Evolutionary conservation across 1,284 basidiomycete species (phyloP).

Genomic region (Naganishia albida): DNA sequence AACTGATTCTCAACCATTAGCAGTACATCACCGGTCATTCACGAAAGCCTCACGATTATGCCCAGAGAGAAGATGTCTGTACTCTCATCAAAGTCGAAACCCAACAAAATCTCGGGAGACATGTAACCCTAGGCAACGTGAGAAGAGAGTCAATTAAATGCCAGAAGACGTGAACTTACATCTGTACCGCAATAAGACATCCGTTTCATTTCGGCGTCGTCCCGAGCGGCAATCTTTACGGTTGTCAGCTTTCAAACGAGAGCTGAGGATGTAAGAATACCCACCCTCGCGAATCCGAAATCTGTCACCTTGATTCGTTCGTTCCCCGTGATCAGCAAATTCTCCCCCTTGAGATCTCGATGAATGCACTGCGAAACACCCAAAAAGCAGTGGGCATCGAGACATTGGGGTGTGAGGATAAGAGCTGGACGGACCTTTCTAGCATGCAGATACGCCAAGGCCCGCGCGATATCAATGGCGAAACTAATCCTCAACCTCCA

Average conservation of each 20-base stretch:
- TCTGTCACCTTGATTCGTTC: constrained; percentile 94
- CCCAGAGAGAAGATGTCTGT: constrained; percentile 95
- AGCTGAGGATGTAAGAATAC: not conserved
- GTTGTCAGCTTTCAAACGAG: not conserved
- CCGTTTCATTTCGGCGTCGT: constrained; percentile 83
- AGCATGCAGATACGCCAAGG: constrained; percentile 94
- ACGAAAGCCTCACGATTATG: constrained; percentile 66
- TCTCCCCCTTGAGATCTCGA: constrained; percentile 91
- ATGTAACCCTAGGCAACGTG: constrained; percentile 49
- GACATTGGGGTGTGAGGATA: constrained; percentile 9
- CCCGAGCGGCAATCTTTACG: constrained; percentile 78
- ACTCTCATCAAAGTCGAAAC: constrained; percentile 85
- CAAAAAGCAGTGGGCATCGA: not conserved
- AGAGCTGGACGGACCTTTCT: constrained; percentile 60
- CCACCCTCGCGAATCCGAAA: constrained; percentile 70
- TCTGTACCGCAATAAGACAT: constrained; percentile 97
- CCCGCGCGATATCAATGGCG: constrained; percentile 88
- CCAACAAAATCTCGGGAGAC: constrained; percentile 85
- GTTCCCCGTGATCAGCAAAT: constrained; percentile 89
- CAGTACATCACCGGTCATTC: not conserved
- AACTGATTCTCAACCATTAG: constrained; percentile 59
- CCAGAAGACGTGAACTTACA: constrained; percentile 61
- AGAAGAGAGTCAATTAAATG: not conserved
- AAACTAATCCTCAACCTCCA: constrained; percentile 91
- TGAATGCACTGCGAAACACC: constrained; percentile 56